A percentile compares a stretch with the other conserved stretches of the same genome.
These are phyloP conservation scores for Brettanomyces bruxellensis DNA, from an alignment of 805 yeast genomes.

Conservation along the genomic window DNA sequence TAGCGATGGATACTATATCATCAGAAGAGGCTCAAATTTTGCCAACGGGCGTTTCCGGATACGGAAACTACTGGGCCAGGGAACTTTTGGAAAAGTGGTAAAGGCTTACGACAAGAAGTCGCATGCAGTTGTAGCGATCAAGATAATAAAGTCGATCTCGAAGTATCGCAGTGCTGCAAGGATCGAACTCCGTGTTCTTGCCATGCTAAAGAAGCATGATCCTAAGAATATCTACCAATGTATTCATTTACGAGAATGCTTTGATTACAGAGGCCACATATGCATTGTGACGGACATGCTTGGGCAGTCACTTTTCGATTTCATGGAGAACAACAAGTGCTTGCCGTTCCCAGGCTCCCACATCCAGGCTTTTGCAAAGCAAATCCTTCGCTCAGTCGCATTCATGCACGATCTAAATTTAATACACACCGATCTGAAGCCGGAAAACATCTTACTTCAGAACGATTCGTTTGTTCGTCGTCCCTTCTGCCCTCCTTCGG, in stretches of 20 bases:
- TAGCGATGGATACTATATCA: slow-evolving; percentile 67
- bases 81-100: slow-evolving; percentile 87
- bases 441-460: slow-evolving; percentile 79
- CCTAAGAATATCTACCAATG: slow-evolving; percentile 63
- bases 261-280: slow-evolving; percentile 88
- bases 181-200: slow-evolving; percentile 78
- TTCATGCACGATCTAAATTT: slow-evolving; percentile 83
- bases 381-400: slow-evolving; percentile 74
- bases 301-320: slow-evolving; percentile 82
- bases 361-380: slow-evolving; percentile 81
- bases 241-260: slow-evolving; percentile 78
- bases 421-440: slow-evolving; percentile 94
- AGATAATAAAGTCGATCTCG: slow-evolving; percentile 84
- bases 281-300: slow-evolving; percentile 87
- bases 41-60: slow-evolving; percentile 69
- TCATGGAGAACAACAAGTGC: slow-evolving; percentile 73
- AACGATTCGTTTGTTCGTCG: slow-evolving; percentile 38
- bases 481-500: slow-evolving; percentile 21
- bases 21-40: slow-evolving; percentile 47
- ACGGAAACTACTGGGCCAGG: slow-evolving; percentile 70
- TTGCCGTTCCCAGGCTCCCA: slow-evolving; percentile 93
- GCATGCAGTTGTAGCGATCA: slow-evolving; percentile 70
- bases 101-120: slow-evolving; percentile 65
- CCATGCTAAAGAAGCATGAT: slow-evolving; percentile 66
- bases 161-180: slow-evolving; percentile 94